Conservation (phyloP, 176 grass and related monocot species). For the Juncus effusus region DNA sequence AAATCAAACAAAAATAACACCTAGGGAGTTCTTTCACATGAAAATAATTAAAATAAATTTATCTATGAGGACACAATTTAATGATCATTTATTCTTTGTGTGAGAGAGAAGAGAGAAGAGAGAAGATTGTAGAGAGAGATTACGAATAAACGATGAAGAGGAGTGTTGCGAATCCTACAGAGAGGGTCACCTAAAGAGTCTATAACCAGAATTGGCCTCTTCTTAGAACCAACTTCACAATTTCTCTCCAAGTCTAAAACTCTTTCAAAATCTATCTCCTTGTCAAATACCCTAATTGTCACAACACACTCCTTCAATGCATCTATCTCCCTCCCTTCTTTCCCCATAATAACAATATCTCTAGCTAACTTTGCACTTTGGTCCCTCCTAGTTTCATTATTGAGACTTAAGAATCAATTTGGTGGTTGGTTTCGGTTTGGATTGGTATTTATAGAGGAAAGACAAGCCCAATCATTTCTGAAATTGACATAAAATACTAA, state of each 20-base stretch:
- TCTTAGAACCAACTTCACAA: constrained; percentile 31
- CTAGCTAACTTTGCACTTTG: neutral
- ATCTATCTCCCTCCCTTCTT: neutral
- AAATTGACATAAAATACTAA: constrained; percentile 18
- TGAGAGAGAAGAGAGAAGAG: too few relatives aligned
- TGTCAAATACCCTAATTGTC: constrained; percentile 6
- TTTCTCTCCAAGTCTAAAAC: constrained; percentile 28
- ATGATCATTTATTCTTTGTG: too few relatives aligned
- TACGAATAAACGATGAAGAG: constrained; percentile 22
- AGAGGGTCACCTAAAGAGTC: constrained; percentile 26
- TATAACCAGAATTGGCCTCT: constrained; percentile 23
- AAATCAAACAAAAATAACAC: too few relatives aligned
- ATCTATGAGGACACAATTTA: too few relatives aligned
- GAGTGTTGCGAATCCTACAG: constrained; percentile 17
- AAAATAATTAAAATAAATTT: too few relatives aligned
- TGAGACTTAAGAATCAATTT: neutral
- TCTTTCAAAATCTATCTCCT: constrained; percentile 16
- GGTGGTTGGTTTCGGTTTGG: constrained; percentile 20
- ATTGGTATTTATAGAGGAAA: constrained; percentile 22
- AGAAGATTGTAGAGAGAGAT: neutral
- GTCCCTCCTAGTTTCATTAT: constrained; percentile 2
- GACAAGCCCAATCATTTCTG: constrained; percentile 23
- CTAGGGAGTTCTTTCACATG: too few relatives aligned
- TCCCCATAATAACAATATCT: neutral
- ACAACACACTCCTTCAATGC: constrained; percentile 10